phyloP scores from a whole-genome alignment of 2,329 filamentous ascomycete species.

The Pseudovirgaria hyperparasitica region DNA sequence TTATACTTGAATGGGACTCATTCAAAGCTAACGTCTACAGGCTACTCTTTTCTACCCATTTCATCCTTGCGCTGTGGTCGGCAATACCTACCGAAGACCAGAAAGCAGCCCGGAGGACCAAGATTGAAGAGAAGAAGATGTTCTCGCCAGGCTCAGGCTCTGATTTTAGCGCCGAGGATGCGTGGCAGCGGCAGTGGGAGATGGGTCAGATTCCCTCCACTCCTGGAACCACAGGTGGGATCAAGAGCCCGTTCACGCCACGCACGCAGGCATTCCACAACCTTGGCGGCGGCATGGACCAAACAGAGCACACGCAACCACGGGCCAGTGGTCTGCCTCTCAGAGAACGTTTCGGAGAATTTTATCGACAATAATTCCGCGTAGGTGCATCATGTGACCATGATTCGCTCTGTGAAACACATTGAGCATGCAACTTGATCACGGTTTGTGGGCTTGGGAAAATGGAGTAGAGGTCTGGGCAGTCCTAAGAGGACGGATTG shows the following conservation, averaged over 20 bases:
- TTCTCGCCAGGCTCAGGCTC: conserved; percentile 13
- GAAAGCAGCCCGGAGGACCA: conserved; percentile 12
- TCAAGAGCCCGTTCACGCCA: conserved; percentile 19
- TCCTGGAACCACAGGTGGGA: conserved; percentile 16
- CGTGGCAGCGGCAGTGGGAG: conserved; percentile 30
- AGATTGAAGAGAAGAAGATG: conserved; percentile 16
- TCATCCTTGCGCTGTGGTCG: conserved; percentile 46
- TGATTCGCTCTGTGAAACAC: too few relatives aligned
- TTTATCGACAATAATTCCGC: too few relatives aligned
- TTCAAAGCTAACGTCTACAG: conserved; percentile 22
- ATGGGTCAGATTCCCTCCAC: conserved; percentile 24
- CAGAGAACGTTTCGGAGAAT: too few relatives aligned
- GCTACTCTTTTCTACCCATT: conserved; percentile 46
- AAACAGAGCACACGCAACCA: too few relatives aligned
- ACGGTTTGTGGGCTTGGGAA: too few relatives aligned
- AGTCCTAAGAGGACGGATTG: too few relatives aligned
- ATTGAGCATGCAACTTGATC: too few relatives aligned
- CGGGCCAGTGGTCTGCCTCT: too few relatives aligned
- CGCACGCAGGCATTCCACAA: conserved; percentile 20
- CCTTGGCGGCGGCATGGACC: conserved; percentile 15
- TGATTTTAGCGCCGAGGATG: conserved; percentile 23
- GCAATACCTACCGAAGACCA: conserved; percentile 30
- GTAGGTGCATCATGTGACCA: too few relatives aligned
- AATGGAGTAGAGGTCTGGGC: too few relatives aligned
- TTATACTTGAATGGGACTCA: conserved; percentile 1